Percentiles rank a stretch among this genome's conserved stretches.
Evolutionary conservation across 768 basidiomycete species (phyloP).

Genomic region (Mycena sanguinolenta): DNA sequence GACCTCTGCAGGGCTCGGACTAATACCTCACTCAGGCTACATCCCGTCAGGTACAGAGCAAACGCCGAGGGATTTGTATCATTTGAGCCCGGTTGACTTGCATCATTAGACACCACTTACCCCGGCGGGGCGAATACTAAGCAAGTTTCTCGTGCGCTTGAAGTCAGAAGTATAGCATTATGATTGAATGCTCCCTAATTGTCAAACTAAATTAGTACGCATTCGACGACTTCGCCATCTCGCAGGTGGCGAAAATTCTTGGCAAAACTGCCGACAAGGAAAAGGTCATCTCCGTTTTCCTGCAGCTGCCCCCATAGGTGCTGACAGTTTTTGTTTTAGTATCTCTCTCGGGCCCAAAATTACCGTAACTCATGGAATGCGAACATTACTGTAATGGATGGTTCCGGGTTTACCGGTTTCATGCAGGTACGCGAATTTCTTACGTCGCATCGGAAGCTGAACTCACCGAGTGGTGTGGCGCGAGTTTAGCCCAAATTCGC

Average conservation of each 20-base stretch:
- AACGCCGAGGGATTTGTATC: background rate
- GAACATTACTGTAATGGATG: conserved; percentile 64
- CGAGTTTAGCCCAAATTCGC: conserved; percentile 63
- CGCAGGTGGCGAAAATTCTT: conserved; percentile 71
- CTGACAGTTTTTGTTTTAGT: conserved; percentile 50
- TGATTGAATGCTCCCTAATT: conserved; percentile 10
- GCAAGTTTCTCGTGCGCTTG: conserved; percentile 72
- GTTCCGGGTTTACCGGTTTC: conserved; percentile 65
- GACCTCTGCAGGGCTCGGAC: background rate
- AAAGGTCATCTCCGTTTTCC: conserved; percentile 63
- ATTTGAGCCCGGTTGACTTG: background rate
- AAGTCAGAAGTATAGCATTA: conserved; percentile 47
- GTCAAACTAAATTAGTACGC: conserved; percentile 58
- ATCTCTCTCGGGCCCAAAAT: conserved; percentile 66
- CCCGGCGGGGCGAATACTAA: conserved; percentile 70
- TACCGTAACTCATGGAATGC: conserved; percentile 74
- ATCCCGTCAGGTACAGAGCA: conserved; percentile 38
- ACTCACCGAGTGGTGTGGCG: conserved; percentile 7
- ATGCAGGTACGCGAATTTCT: conserved; percentile 61
- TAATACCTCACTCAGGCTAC: conserved; percentile 31
- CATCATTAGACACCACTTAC: conserved; percentile 51
- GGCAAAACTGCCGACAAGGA: conserved; percentile 62
- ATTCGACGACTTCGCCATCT: conserved; percentile 74
- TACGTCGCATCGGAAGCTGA: background rate
- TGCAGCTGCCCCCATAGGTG: background rate